Evolutionary conservation across 192 early-diverging fungal genomes (phyloP).

Genomic region (Entomortierella parvispora): DNA sequence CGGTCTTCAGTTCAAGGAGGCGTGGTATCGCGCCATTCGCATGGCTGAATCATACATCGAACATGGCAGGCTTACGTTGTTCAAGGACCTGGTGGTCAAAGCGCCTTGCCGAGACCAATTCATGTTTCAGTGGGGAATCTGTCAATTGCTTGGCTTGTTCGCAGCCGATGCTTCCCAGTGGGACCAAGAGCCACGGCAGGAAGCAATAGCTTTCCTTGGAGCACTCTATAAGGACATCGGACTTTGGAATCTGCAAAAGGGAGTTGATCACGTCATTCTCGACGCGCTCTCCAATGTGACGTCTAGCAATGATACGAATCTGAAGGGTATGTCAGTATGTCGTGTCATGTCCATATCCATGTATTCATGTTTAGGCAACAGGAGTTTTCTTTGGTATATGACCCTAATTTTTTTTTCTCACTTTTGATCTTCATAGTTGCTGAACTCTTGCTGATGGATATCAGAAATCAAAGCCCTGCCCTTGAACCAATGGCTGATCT

Average conservation of each 20-base stretch:
- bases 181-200: not conserved
- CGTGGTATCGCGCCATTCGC: conserved; percentile 6
- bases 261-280: conserved; percentile 1
- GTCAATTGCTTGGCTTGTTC: not conserved
- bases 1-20: conserved; percentile 5
- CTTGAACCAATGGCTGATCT: not conserved
- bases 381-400: no score
- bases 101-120: not conserved
- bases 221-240: not conserved
- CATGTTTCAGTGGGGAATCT: conserved; percentile 3
- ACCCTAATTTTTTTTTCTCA: no score
- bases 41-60: conserved; percentile 3
- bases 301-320: not conserved
- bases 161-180: not conserved
- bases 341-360: not conserved
- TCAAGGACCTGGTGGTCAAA: not conserved
- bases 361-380: not conserved
- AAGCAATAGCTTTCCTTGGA: not conserved
- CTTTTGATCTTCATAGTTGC: conserved; percentile 1
- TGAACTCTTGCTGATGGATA: not conserved
- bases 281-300: not conserved
- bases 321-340: conserved; percentile 1
- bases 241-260: not conserved
- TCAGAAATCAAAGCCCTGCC: not conserved
- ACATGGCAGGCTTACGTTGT: not conserved